Conservation (phyloP, 75 land plant species). For the Chamaecyparis obtusa region DNA sequence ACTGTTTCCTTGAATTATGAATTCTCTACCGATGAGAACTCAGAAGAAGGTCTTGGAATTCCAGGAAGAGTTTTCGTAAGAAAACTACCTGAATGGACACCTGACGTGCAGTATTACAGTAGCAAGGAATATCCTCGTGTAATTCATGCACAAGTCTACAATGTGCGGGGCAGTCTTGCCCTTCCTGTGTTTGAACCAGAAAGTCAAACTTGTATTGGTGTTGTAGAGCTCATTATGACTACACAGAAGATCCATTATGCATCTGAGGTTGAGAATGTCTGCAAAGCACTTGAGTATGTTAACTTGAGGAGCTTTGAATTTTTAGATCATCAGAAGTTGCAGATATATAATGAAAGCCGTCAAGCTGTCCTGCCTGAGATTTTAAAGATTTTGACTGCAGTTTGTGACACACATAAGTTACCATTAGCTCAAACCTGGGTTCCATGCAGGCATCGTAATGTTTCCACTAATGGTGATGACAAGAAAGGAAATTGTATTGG, state of each 20-base stretch:
- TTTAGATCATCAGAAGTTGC: constrained; percentile 14
- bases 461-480: constrained; percentile 19
- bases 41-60: constrained; percentile 46
- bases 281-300: constrained; percentile 81
- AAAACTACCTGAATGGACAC: constrained; percentile 90
- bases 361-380: constrained; percentile 64
- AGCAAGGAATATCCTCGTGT: constrained; percentile 70
- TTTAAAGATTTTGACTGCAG: constrained; percentile 44
- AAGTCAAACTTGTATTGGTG: constrained; percentile 66
- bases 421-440: constrained; percentile 86
- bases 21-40: constrained; percentile 60
- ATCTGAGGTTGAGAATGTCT: constrained; percentile 71
- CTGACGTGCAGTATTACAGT: constrained; percentile 79
- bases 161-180: constrained; percentile 76
- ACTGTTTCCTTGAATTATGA: constrained; percentile 51
- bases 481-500: constrained; percentile 43
- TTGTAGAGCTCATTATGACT: constrained; percentile 76
- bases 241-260: constrained; percentile 55
- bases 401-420: constrained; percentile 51
- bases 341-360: constrained; percentile 26
- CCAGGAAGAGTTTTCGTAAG: constrained; percentile 81
- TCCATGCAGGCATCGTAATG: constrained; percentile 42
- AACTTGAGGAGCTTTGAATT: constrained; percentile 47
- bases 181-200: constrained; percentile 74
- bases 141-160: constrained; percentile 51